Evolutionary conservation across 345 rosid genomes (phyloP).

Genomic region (Populus alba): DNA sequence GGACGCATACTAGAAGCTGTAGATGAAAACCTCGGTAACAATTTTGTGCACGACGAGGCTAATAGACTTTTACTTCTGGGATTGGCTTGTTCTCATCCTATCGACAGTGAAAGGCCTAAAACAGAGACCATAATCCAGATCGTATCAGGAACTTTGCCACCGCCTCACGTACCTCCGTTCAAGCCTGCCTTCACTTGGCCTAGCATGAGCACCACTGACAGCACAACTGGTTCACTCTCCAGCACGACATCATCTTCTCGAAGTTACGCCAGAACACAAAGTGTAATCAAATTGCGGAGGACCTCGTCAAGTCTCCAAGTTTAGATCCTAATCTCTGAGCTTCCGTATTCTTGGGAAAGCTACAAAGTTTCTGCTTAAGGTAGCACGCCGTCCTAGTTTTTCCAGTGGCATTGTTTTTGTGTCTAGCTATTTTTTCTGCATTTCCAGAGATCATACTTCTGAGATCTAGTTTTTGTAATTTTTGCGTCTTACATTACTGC

Average conservation of each 20-base stretch:
- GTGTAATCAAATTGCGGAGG: neutral
- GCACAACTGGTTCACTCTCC: slow-evolving; percentile 8
- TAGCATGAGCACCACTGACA: slow-evolving; percentile 9
- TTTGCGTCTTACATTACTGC: too few relatives aligned
- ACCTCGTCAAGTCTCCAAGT: neutral
- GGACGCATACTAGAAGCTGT: slow-evolving; percentile 49
- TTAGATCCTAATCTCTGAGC: neutral
- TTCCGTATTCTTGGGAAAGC: neutral
- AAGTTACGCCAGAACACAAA: neutral
- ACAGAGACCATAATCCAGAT: slow-evolving; percentile 40
- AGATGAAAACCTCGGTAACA: slow-evolving; percentile 36
- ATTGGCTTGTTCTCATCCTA: slow-evolving; percentile 49
- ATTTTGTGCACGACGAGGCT: slow-evolving; percentile 38
- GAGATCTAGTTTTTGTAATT: neutral
- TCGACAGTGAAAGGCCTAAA: slow-evolving; percentile 47
- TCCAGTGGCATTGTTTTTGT: neutral
- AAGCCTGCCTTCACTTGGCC: slow-evolving; percentile 55
- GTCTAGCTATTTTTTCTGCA: neutral
- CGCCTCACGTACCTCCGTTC: slow-evolving; percentile 43
- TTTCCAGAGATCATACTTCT: neutral
- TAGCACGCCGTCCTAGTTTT: neutral
- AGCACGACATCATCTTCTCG: slow-evolving; percentile 16
- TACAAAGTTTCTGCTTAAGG: neutral
- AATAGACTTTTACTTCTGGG: slow-evolving; percentile 45
- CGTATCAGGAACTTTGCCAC: slow-evolving; percentile 31